Evolutionary conservation across 441 rosid species (phyloP), one percentile per base, ranked within the genome.

Genomic region (Manihot esculenta): DNA sequence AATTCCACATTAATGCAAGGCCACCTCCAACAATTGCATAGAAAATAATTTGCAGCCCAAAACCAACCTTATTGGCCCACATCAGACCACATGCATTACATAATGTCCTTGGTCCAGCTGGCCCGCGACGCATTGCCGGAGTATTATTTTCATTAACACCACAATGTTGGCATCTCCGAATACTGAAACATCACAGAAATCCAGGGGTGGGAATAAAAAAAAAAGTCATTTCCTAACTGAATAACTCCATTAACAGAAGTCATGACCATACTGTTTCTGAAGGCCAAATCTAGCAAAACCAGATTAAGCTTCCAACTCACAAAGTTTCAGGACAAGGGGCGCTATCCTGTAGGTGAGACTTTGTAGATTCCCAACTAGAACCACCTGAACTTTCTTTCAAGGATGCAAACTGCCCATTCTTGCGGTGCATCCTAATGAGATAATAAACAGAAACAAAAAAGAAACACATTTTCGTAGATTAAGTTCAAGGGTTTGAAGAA

Each of bases 111-210:
- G 91, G 93, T 75, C 96, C 96, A 80, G 87, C 89, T 66, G 96
- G 96, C 50, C 96, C 96, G 70, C 93, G 91, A 57, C 93, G 93
- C 96, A 89, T 89, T 62, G 91, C 91, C 42, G 96, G 93, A 72
- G 93, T 89, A 74, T 79, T 81, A 72, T 76, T 86, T 84, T 85
- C 89, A 66, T 83, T 77, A 67, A 89, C 84, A 35, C 96, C 89
- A 73, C 95, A 89, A 68, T 88, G 95, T 62, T 84, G 89, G 75
- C 95, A 89, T 76, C 85, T 80, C 55, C 84, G 80, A 20, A 77
- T 54, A 62, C 94, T 89, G 74, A 35, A 70, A 17, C 77, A 82
- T 76, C 47, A 49, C 50, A 77, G 66, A 66, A 48, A 68, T 33
- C 14, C 57, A 23, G 66, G 30, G 13, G 24, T 10, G 15, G 20